Base-by-base conservation (phyloP, 176 grass and related monocot genomes). In the Juncus effusus region DNA sequence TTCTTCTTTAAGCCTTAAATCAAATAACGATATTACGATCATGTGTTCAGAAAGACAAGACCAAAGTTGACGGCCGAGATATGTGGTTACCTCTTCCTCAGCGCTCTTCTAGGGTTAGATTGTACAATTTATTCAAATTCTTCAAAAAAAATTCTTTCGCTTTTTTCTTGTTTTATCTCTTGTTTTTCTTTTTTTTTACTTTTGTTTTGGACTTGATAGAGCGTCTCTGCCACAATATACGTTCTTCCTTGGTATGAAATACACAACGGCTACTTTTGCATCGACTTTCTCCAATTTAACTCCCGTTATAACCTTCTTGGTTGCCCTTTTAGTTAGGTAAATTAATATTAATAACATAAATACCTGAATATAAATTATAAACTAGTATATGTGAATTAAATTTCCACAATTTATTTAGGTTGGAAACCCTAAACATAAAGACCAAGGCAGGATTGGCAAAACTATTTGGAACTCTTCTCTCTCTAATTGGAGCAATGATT, bases 1-100 rank as follows among this genome's bases (percentile, higher is more conserved):
- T 28, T 28, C 19, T 28, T 28, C 19, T 28, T 28, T 28, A 28
- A 28, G 19, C 19, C 19, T 1, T 28, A 28, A 28, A 28, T 28
- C 19, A 28, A 28, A 28, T 28, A 28, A 28, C 19, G 19, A 28
- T 28, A 28, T 28, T 28, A 28, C 19, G 19, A 28, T 28, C 39
- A 12, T 57, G 1, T 74, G 37, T 69, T 59, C 42, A 95, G 90
- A 81, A 95, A 95, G 74, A 69, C 78, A 2, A 90, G 86, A 6
- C 90, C 90, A 13, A 95, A 87, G 75, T 67, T 95, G 16, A 95
- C 90, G 13, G 16, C 28, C 5, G 75, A 90, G 42, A 87, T 84
- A 70, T 84, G 74, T 56, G 66, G 89, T 16, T 86, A 78, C 63
- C 77, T 90, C 58, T 95, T 95, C 78, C 69, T 95, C 37, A 90